Evolutionary conservation across 768 basidiomycete species (phyloP), one percentile per base, ranked within the genome.

Genomic region (Termitomyces sp.): DNA sequence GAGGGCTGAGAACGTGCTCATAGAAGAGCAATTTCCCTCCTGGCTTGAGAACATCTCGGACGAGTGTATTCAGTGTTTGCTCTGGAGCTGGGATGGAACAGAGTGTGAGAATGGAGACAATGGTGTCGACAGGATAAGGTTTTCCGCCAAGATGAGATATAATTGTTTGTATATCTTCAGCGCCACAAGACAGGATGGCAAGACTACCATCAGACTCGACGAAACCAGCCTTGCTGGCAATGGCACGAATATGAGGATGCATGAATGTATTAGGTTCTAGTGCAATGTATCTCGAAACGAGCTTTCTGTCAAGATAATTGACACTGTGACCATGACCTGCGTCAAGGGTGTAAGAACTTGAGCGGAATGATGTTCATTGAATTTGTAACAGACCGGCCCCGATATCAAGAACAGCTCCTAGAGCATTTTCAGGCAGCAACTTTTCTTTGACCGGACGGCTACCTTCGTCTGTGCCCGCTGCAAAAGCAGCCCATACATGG

Each of bases 221-320:
- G 68, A 79, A 88, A 1, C 88, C 88, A 5, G 76, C 80, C 2
- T 71, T 68, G 32, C 73, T 69, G 4, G 88, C 89, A 4, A 70
- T 68, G 1, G 67, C 69, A 31, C 84, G 80, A 42, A 92, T 81
- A 17, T 76, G 68, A 5, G 73, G 59, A 67, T 91, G 88, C 88
- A 91, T 89, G 57, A 75, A 71, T 5, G 63, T 57, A 65, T 91
- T 92, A 6, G 91, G 90, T 66, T 92, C 90, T 5, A 92, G 70
- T 1, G 89, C 90, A 52, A 91, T 74, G 64, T 92, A 91, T 68
- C 77, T 83, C 1, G 82, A 80, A 20, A 91, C 86, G 34, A 72
- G 75, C 1, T 66, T 62, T 38, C 47, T 62, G 36, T 89, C 81
- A 29, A 93, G 80, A 66, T 92, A 91, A 36, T 76, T 76, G 12